Evolutionary conservation across 306 rosid species (phyloP), one percentile per base, ranked within the genome.

Genomic region (Begonia fuchsioides): DNA sequence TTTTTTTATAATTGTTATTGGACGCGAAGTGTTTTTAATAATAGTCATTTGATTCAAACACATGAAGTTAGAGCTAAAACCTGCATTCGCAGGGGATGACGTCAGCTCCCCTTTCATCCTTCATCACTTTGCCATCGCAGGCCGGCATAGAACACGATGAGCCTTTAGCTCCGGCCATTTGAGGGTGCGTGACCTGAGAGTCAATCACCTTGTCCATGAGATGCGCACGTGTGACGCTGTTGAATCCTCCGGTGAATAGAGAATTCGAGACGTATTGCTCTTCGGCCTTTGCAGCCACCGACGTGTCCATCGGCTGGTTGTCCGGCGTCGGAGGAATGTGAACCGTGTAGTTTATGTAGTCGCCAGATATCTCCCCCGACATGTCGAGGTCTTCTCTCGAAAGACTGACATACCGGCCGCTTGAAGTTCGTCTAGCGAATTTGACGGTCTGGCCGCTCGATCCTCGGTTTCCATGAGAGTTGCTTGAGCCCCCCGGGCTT

Each of bases 161-260:
- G 13, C 96, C 96, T 61, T 76, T 87, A 52, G 96, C 68, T 8
- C 96, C 96, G 0, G 96, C 96, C 94, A 87, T 87, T 45, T 87
- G 96, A 39, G 96, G 94, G 63, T 87, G 96, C 19, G 51, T 71
- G 0, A 87, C 96, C 58, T 80, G 86, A 0, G 96, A 80, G 49
- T 87, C 93, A 5, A 87, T 87, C 9, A 83, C 96, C 69, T 80
- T 87, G 51, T 87, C 96, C 96, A 87, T 87, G 13, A 87, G 61
- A 68, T 87, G 96, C 0, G 96, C 96, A 17, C 96, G 68, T 0
- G 96, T 87, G 0, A 83, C 93, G 51, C 96, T 87, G 9, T 87
- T 83, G 83, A 83, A 87, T 45, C 96, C 96, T 0, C 94, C 94
- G 0, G 96, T 87, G 19, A 87, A 87, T n/a, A 87, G 66, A 1